Base-by-base conservation (phyloP, 192 early-diverging fungal species). In the Lobosporangium transversale region DNA sequence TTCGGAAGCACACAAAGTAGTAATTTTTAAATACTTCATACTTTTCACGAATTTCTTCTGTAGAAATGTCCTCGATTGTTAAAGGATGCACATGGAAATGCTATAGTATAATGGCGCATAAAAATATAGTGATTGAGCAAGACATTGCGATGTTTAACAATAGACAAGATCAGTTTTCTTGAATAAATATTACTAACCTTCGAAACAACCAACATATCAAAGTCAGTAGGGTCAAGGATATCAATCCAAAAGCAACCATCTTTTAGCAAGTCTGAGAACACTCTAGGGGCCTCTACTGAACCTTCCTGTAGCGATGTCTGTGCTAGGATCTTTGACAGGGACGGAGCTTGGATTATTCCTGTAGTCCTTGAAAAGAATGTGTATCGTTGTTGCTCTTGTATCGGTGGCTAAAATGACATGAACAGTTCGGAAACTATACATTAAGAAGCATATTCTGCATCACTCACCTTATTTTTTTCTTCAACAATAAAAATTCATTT, bases 41-140 rank as follows among this genome's bases (percentile, higher is more conserved):
- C 66, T 98, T 98, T 81, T 99, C 98, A 17, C 97, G 85, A n/a
- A 89, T 87, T 58, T 95, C 92, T 32, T 94, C 89, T 20, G 88
- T 91, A 35, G 85, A 71, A 52, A 99, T 97, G 66, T 99, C 98
- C 83, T 99, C 95, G 20, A 85, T 64, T 1, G 92, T 93, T 31
- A 94, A 80, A 15, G 93, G 92, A 78, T 95, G 93, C 29, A 94
- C 83, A 43, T 82, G 83, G 70, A 95, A 89, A 24, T 89, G 65
- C 60, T 90, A 66, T 40, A 36, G 17, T 12, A 30, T 24, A 32
- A 30, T 57, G 4, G 18, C 55, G 58, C 15, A 40, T 55, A 23
- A 56, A 27, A n/a, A 48, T 31, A 32, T 15, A 7, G 26, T 17
- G 2, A 42, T 57, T 37, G 21, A 10, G 17, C n/a, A n/a, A n/a